Percentiles rank a stretch among this genome's conserved stretches.
phyloP scores from a whole-genome alignment of 2,329 filamentous ascomycete genomes.

The Ophiostoma himal-ulmi region DNA sequence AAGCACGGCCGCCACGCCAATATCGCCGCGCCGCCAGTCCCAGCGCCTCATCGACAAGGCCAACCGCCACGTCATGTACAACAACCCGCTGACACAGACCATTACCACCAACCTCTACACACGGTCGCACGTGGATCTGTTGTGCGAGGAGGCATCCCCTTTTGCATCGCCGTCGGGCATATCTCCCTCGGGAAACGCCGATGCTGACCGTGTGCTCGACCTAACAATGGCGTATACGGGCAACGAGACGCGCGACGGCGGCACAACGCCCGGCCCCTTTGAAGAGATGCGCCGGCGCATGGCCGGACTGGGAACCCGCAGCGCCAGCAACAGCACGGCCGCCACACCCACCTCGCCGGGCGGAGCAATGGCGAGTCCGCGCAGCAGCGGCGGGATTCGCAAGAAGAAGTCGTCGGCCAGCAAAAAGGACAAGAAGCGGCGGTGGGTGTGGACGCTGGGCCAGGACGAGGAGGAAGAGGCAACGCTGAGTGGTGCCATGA shows the following conservation, averaged over 20 bases:
- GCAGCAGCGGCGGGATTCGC: slow-evolving; percentile 41
- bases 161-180: slow-evolving; percentile 31
- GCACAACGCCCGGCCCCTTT: slow-evolving; percentile 57
- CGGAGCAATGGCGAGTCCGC: slow-evolving; percentile 33
- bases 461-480: slow-evolving; percentile 44
- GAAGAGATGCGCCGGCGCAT: slow-evolving; percentile 57
- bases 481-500: slow-evolving; percentile 33
- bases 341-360: slow-evolving; percentile 16
- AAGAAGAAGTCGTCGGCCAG: slow-evolving; percentile 43
- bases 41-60: slow-evolving; percentile 50
- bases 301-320: slow-evolving; percentile 42
- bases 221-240: slow-evolving; percentile 46
- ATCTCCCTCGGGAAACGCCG: slow-evolving; percentile 29
- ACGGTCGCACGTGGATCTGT: slow-evolving; percentile 57
- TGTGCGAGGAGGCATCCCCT: slow-evolving; percentile 51
- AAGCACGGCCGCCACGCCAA: slow-evolving; percentile 43
- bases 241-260: slow-evolving; percentile 54
- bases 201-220: slow-evolving; percentile 43
- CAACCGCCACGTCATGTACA: slow-evolving; percentile 54
- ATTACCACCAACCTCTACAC: slow-evolving; percentile 59
- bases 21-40: slow-evolving; percentile 50
- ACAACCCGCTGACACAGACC: slow-evolving; percentile 57
- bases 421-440: slow-evolving; percentile 57
- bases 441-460: slow-evolving; percentile 62
- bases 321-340: slow-evolving; percentile 34